Evolutionary conservation across 2,329 filamentous ascomycete species (phyloP).

Genomic region (Emmonsiellopsis sp.): DNA sequence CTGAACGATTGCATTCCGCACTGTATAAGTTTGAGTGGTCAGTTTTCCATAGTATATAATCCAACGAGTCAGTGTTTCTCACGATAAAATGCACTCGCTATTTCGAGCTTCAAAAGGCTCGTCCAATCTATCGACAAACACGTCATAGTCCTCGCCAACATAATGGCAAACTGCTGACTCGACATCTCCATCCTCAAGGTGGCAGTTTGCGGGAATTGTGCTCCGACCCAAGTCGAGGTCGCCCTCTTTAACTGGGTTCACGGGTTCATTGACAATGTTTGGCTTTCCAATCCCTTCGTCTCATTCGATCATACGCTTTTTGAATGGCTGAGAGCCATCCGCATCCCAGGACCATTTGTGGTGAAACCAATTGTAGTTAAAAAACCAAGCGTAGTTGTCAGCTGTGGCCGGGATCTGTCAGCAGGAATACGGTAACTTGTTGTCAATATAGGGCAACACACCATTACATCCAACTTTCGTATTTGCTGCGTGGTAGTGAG

Average conservation of each 20-base stretch:
- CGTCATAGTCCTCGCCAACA: conserved; percentile 1
- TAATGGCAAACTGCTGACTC: neutral
- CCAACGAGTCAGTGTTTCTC: neutral
- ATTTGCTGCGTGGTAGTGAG: neutral
- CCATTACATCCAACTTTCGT: neutral
- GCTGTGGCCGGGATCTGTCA: neutral
- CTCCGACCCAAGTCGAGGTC: neutral
- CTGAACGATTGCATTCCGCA: neutral
- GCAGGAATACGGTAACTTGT: neutral
- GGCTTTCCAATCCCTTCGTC: neutral
- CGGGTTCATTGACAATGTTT: neutral
- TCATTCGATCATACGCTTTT: neutral
- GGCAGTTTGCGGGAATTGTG: conserved; percentile 2
- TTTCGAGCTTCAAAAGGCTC: conserved; percentile 1
- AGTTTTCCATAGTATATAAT: too few species aligned
- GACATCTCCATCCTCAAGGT: neutral
- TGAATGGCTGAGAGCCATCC: conserved; percentile 1
- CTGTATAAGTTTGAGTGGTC: neutral
- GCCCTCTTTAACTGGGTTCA: neutral
- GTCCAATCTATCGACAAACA: neutral
- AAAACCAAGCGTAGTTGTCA: conserved; percentile 6
- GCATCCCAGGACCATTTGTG: conserved; percentile 3
- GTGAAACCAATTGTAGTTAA: conserved; percentile 5
- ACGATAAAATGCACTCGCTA: conserved; percentile 3
- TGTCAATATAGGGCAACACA: neutral